Evolutionary conservation across 2,329 filamentous ascomycete species (phyloP).

Genomic region (Sporothrix mexicana): DNA sequence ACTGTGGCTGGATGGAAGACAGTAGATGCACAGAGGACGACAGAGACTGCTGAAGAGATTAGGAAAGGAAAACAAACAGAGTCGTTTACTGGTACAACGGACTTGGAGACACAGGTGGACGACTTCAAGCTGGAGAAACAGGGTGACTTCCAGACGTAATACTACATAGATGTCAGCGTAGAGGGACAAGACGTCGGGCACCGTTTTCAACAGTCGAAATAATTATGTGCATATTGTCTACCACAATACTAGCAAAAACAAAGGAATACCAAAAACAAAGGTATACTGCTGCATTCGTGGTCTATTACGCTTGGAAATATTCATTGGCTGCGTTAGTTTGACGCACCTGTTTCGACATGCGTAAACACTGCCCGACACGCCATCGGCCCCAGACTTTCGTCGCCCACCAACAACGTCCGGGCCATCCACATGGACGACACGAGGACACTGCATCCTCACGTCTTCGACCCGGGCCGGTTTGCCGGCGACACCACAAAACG

Average conservation of each 20-base stretch:
- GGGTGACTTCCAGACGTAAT: constrained; percentile 15
- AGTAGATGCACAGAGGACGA: not conserved
- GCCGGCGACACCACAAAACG: constrained; percentile 46
- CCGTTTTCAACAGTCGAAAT: too few species aligned
- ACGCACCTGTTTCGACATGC: too few species aligned
- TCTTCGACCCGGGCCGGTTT: constrained; percentile 53
- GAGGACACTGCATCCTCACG: constrained; percentile 49
- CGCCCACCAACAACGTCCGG: constrained; percentile 50
- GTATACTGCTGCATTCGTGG: too few species aligned
- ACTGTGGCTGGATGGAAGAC: constrained; percentile 7
- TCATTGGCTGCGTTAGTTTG: too few species aligned
- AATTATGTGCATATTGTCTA: too few species aligned
- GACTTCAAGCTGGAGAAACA: constrained; percentile 26
- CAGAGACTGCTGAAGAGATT: not conserved
- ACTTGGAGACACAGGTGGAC: constrained; percentile 7
- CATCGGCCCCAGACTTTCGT: too few species aligned
- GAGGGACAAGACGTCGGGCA: too few species aligned
- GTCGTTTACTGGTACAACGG: not conserved
- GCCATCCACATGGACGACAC: constrained; percentile 54
- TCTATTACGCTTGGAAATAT: too few species aligned
- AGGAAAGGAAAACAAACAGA: not conserved
- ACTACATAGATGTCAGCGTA: not conserved
- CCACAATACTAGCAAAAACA: too few species aligned
- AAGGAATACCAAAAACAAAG: too few species aligned
- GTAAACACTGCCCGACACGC: too few species aligned